A percentile compares a stretch with the other conserved stretches of the same genome.
Conservation (phyloP, 1,139 yeast genomes). For the Blastobotrys apis region DNA sequence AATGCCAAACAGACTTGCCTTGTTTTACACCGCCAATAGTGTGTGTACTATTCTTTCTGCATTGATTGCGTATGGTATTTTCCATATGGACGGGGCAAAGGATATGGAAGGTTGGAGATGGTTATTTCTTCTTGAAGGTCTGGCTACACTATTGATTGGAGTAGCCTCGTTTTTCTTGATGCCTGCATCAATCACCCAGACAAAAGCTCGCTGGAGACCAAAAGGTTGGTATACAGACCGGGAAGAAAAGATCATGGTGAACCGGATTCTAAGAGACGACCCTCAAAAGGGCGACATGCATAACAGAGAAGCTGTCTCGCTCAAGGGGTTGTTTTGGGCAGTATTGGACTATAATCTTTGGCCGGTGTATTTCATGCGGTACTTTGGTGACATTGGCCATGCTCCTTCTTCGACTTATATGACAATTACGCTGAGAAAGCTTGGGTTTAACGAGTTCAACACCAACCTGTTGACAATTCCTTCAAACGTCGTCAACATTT, state of each 20-base stretch:
- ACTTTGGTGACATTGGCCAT: constrained; percentile 42
- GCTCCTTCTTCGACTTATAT: constrained; percentile 47
- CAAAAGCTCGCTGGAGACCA: constrained; percentile 43
- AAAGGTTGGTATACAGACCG: constrained; percentile 59
- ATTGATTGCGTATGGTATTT: constrained; percentile 44
- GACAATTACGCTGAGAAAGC: constrained; percentile 46
- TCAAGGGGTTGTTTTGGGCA: constrained; percentile 40
- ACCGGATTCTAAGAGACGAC: constrained; percentile 58
- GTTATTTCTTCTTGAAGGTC: constrained; percentile 55
- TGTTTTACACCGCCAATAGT: constrained; percentile 37
- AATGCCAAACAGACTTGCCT: constrained; percentile 46
- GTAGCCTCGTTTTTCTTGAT: constrained; percentile 46
- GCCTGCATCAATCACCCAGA: constrained; percentile 57
- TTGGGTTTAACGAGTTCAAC: constrained; percentile 54
- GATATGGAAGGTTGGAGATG: constrained; percentile 52
- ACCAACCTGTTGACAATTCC: constrained; percentile 58
- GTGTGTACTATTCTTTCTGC: constrained; percentile 33
- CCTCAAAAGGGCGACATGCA: constrained; percentile 67
- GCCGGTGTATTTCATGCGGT: constrained; percentile 53
- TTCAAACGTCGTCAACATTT: constrained; percentile 27
- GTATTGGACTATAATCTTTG: constrained; percentile 51
- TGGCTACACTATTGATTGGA: constrained; percentile 48
- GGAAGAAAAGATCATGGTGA: constrained; percentile 57
- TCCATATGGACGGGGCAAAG: constrained; percentile 39
- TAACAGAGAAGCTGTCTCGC: constrained; percentile 52